phyloP scores from a whole-genome alignment of 139 green algal genomes.

The Haematococcus sp. region DNA sequence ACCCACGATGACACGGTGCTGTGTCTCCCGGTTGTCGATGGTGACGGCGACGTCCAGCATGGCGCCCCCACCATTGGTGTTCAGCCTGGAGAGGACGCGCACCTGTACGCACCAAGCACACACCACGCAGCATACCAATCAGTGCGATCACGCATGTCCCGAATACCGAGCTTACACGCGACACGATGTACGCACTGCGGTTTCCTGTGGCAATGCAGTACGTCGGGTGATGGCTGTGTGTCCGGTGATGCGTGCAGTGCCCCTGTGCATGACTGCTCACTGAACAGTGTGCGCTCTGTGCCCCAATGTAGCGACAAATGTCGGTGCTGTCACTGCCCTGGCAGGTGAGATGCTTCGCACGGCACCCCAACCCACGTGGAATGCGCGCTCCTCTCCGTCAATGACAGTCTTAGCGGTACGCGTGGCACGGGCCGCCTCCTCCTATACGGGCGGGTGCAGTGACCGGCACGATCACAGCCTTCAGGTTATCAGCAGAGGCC shows the following conservation, averaged over 20 bases:
- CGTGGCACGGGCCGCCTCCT: constrained; percentile 1
- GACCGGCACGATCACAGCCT: too few relatives aligned
- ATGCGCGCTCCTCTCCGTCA: constrained; percentile 46
- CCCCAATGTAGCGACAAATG: too few relatives aligned
- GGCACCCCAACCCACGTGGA: constrained; percentile 38
- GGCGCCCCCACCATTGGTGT: constrained; percentile 74
- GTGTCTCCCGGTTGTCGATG: constrained; percentile 68
- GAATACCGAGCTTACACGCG: too few relatives aligned
- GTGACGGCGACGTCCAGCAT: constrained; percentile 75
- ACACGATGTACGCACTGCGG: neutral
- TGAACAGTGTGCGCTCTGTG: too few relatives aligned
- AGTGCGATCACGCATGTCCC: neutral
- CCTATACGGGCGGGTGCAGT: neutral
- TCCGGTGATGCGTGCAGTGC: too few relatives aligned
- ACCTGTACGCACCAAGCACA: constrained; percentile 3
- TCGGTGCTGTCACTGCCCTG: too few relatives aligned
- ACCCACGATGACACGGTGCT: constrained; percentile 65
- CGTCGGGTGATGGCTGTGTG: too few relatives aligned
- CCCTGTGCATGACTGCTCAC: too few relatives aligned
- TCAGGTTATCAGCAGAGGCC: too few relatives aligned
- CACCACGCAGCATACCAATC: neutral
- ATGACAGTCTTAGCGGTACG: constrained; percentile 24
- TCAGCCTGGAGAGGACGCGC: constrained; percentile 24
- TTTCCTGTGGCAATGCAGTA: neutral
- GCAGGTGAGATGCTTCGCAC: too few relatives aligned